Evolutionary conservation across 768 basidiomycete species (phyloP).

Genomic region (Erythrobasidium yunnanense): DNA sequence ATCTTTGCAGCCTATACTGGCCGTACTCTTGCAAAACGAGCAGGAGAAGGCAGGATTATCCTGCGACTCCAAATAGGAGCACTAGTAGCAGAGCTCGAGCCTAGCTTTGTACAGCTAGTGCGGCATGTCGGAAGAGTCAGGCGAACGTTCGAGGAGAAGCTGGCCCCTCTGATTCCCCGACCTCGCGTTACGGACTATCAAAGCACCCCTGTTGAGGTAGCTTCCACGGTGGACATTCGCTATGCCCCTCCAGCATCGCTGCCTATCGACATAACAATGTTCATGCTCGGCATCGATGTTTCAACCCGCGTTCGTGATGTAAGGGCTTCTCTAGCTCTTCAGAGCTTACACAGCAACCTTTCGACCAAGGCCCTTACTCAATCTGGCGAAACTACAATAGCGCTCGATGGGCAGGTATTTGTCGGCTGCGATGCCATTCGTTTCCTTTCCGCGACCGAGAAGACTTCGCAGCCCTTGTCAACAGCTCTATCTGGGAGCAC

Average conservation of each 20-base stretch:
- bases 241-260: neutral
- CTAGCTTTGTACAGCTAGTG: neutral
- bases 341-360: neutral
- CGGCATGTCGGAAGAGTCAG: constrained; percentile 8
- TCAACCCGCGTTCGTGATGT: neutral
- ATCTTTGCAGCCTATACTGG: neutral
- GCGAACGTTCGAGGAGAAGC: neutral
- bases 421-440: neutral
- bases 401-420: neutral
- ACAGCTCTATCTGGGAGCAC: neutral
- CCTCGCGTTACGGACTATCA: neutral
- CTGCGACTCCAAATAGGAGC: neutral
- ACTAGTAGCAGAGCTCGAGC: neutral
- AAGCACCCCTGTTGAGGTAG: neutral
- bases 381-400: neutral
- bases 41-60: neutral
- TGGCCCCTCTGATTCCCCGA: constrained; percentile 4
- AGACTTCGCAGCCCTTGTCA: neutral
- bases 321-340: neutral
- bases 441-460: neutral
- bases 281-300: neutral
- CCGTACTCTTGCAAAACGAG: neutral
- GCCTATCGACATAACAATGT: neutral
- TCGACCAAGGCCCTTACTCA: neutral
- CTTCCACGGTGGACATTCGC: neutral